phyloP scores from a whole-genome alignment of 2,329 filamentous ascomycete genomes.

The Alternaria panax region DNA sequence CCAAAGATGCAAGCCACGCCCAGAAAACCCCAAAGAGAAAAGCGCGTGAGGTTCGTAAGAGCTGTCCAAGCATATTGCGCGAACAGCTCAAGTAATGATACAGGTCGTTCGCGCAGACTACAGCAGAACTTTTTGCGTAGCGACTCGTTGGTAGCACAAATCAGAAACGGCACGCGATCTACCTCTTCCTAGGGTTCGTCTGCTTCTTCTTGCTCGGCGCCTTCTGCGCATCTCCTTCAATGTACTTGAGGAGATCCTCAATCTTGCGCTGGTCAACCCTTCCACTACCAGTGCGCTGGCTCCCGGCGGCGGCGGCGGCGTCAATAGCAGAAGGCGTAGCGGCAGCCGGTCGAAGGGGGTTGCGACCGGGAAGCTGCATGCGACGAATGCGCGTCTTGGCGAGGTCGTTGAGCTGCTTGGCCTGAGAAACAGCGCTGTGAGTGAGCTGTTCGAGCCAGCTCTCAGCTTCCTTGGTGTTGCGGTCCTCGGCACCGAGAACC shows the following conservation, averaged over 20 bases:
- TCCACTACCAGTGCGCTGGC: slow-evolving; percentile 49
- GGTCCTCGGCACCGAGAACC: slow-evolving; percentile 86
- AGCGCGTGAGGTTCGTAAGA: background rate
- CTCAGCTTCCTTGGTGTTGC: slow-evolving; percentile 98
- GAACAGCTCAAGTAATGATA: background rate
- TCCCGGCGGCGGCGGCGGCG: slow-evolving; percentile 48
- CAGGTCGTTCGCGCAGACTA: slow-evolving; percentile 2
- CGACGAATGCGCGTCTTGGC: slow-evolving; percentile 75
- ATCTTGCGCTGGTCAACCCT: slow-evolving; percentile 81
- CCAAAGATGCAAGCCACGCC: slow-evolving; percentile 4
- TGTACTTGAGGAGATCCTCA: slow-evolving; percentile 92
- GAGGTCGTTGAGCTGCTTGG: slow-evolving; percentile 89
- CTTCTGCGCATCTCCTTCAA: slow-evolving; percentile 71
- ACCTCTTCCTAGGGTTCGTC: slow-evolving; percentile 53
- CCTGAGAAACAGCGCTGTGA: slow-evolving; percentile 91
- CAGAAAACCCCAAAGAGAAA: background rate
- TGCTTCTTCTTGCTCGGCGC: slow-evolving; percentile 55
- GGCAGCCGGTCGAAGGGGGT: slow-evolving; percentile 66
- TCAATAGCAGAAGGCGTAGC: slow-evolving; percentile 65
- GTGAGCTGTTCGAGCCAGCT: slow-evolving; percentile 96
- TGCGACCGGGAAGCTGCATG: slow-evolving; percentile 67
- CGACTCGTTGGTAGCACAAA: background rate
- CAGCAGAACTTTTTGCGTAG: background rate
- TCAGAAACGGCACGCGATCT: background rate
- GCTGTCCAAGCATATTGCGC: background rate